Conservation (phyloP, 495 filamentous ascomycete genomes). For the Lichenothelia convexa region DNA sequence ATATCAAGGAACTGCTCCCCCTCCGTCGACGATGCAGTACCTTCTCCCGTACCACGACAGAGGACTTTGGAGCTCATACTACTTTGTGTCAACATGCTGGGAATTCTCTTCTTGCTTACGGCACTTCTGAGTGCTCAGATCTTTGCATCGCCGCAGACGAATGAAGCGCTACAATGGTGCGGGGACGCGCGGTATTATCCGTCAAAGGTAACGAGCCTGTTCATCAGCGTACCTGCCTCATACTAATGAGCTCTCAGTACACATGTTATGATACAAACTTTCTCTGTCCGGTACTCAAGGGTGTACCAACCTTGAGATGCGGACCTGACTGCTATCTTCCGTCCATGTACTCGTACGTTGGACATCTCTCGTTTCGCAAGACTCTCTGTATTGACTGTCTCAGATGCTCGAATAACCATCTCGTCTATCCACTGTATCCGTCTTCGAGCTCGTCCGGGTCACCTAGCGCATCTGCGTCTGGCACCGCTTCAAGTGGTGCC, state of each 20-base stretch:
- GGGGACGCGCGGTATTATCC: conserved; percentile 22
- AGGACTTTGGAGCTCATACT: no score
- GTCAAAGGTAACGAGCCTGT: conserved; percentile 14
- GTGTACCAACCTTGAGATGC: conserved; percentile 21
- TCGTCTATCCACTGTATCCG: conserved; percentile 12
- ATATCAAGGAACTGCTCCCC: no score
- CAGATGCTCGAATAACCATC: conserved; percentile 14
- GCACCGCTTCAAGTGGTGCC: not conserved
- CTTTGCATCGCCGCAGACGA: not conserved
- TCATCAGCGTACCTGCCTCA: not conserved
- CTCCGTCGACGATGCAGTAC: no score
- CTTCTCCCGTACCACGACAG: no score
- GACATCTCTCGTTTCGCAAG: not conserved
- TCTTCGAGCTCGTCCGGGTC: not conserved
- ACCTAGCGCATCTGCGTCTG: not conserved
- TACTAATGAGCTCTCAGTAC: conserved; percentile 14
- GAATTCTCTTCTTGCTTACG: no score
- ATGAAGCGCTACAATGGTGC: conserved; percentile 15
- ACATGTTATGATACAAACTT: conserved; percentile 26
- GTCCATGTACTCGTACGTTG: conserved; percentile 17
- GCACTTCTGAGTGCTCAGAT: no score
- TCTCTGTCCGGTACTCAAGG: conserved; percentile 24
- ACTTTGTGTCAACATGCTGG: no score
- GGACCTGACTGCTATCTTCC: conserved; percentile 24
- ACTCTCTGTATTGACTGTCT: conserved; percentile 1